Base-by-base conservation (phyloP, 306 rosid genomes). In the Ormosia emarginata region DNA sequence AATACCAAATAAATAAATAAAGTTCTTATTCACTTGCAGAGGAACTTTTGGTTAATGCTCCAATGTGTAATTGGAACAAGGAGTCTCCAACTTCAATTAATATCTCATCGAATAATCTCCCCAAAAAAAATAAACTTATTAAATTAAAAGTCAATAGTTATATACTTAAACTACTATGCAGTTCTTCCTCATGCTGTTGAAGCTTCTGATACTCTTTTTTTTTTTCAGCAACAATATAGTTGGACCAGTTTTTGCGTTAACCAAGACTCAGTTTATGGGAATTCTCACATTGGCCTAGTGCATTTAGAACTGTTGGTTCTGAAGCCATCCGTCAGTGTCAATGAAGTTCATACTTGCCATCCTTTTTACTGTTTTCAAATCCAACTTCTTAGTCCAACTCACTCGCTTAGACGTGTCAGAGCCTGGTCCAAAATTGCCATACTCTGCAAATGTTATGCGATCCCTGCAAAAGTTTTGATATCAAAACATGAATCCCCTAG, bases 261-360 rank as follows among this genome's bases (percentile, higher is more conserved):
- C 5, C 40, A 37, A 2, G 40, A 37, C 40, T 37, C 5, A 24
- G 24, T 24, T 24, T 24, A 24, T 24, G 24, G 0, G 24, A 24
- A 24, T 24, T 24, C 24, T 24, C 24, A 24, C 43, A 40, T 3
- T 40, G 8, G 43, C 7, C 8, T 40, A 40, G 52, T 9, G n/a
- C 52, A 46, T 24, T 43, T 63, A 84, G 34, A 41, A 66, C 5
- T 85, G 87, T 50, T 68, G 90, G n/a, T 77, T 36, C 12, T 33
- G 77, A 14, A 94, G 75, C 98, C 98, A 92, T 2, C 93, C 90
- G 10, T 89, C 89, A 0, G 3, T 0, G 49, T 92, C 88, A 36
- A 94, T 58, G 83, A 83, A 94, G 7, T 67, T 58, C 12, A 66
- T 9, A 50, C 87, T 88, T 3, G 80, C 59, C 56, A 90, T 55